Percentiles rank a stretch among this genome's conserved stretches.
These are phyloP conservation scores for Cytospora piceae DNA, from an alignment of 2,329 filamentous ascomycete genomes.

Conservation along the genomic window DNA sequence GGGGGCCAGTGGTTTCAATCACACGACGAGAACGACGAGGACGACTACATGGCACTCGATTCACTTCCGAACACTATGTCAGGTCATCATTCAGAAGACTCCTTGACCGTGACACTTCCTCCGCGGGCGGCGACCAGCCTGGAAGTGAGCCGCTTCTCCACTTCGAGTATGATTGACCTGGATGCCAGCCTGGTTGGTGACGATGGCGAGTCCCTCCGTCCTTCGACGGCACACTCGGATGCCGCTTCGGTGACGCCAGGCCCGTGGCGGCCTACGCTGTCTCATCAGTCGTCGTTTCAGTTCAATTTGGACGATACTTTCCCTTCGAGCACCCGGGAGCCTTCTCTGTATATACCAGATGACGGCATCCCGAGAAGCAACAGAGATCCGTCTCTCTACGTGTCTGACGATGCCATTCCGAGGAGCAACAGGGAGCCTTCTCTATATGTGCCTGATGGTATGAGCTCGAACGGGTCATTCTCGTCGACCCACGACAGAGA, in stretches of 20 bases:
- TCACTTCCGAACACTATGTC: slow-evolving; percentile 21
- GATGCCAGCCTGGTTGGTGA: slow-evolving; percentile 43
- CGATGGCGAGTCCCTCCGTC: slow-evolving; percentile 52
- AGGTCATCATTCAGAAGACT: slow-evolving; percentile 34
- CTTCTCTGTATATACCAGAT: slow-evolving; percentile 22
- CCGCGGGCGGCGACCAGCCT: slow-evolving; percentile 34
- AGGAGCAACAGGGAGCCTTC: slow-evolving; percentile 29
- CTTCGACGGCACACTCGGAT: slow-evolving; percentile 64
- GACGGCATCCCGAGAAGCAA: slow-evolving; percentile 24
- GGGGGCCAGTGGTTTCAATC: slow-evolving; percentile 36
- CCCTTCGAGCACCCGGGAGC: slow-evolving; percentile 50
- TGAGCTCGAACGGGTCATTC: slow-evolving; percentile 32
- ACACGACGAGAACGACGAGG: slow-evolving; percentile 45
- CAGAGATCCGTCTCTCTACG: slow-evolving; percentile 17
- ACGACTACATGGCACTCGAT: slow-evolving; percentile 32
- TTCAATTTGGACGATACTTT: slow-evolving; percentile 63
- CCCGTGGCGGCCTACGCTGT: slow-evolving; percentile 33
- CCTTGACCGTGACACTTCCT: slow-evolving; percentile 43
- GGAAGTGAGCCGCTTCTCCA: slow-evolving; percentile 41
- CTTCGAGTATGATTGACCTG: slow-evolving; percentile 43
- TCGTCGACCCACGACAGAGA: slow-evolving; percentile 48
- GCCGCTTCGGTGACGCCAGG: slow-evolving; percentile 42
- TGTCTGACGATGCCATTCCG: slow-evolving; percentile 23
- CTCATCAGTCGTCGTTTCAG: slow-evolving; percentile 61
- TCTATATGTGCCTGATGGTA: slow-evolving; percentile 27